A percentile compares a stretch with the other conserved stretches of the same genome.
These are phyloP conservation scores for Zea mays DNA, from an alignment of 176 grass and related monocot species.

Conservation along the genomic window DNA sequence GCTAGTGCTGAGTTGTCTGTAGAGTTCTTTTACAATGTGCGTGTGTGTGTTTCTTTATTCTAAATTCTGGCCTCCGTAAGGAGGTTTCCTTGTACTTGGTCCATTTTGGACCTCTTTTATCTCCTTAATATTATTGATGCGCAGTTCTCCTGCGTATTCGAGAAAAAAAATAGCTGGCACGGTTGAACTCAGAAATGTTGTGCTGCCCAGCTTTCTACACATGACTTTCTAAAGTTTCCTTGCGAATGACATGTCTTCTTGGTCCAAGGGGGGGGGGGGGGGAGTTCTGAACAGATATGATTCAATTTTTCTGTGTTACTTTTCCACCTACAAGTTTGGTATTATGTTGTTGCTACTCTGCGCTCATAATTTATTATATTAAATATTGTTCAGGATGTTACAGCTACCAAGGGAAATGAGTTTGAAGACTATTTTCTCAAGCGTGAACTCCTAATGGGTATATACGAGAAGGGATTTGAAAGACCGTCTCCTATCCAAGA, in stretches of 20 bases:
- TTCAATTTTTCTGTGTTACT: background rate
- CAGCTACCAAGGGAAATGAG: slow-evolving; percentile 96
- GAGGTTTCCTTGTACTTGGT: no score
- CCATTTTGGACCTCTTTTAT: no score
- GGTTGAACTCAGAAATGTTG: slow-evolving; percentile 13
- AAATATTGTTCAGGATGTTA: slow-evolving; percentile 99
- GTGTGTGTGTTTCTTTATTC: no score
- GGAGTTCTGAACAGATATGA: slow-evolving; percentile 8
- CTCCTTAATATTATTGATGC: no score
- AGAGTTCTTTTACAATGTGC: no score
- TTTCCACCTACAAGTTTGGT: background rate
- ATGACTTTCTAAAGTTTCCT: background rate
- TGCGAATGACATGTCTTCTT: background rate
- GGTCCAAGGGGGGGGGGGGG: background rate
- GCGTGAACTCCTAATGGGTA: slow-evolving; percentile 95
- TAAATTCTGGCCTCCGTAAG: no score
- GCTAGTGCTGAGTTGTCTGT: no score
- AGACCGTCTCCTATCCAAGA: slow-evolving; percentile 97
- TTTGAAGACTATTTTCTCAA: slow-evolving; percentile 99
- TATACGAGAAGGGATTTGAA: slow-evolving; percentile 97
- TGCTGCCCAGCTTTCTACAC: background rate
- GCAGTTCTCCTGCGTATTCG: no score
- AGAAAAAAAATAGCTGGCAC: no score
- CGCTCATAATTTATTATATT: slow-evolving; percentile 10
- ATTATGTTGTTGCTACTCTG: background rate